Conservation (phyloP, 2,329 filamentous ascomycete species). For the Calonectria ilicicola region DNA sequence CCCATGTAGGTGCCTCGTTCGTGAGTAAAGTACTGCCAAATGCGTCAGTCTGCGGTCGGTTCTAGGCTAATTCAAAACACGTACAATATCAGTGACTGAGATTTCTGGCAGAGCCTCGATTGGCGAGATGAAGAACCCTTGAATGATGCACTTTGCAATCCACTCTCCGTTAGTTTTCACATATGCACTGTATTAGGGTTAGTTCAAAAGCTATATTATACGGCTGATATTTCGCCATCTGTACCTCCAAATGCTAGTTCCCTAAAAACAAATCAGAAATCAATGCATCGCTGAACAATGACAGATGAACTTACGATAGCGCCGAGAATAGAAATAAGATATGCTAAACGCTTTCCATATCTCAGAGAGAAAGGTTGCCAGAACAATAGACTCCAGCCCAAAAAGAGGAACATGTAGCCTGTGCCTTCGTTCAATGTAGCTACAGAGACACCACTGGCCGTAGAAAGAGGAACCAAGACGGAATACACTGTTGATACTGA, state of each 20-base stretch:
- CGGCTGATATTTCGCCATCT: rapidly evolving
- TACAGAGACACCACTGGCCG: conserved; percentile 47
- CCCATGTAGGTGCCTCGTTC: conserved; percentile 58
- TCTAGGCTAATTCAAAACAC: neutral
- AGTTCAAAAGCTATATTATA: rapidly evolving
- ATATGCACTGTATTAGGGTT: conserved; percentile 43
- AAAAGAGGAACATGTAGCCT: conserved; percentile 57
- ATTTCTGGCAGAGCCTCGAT: conserved; percentile 61
- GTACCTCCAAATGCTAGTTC: conserved; percentile 42
- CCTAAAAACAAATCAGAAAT: conserved; percentile 9
- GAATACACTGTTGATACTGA: conserved; percentile 54
- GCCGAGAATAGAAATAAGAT: conserved; percentile 51
- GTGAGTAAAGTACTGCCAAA: conserved; percentile 50
- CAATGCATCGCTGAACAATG: neutral
- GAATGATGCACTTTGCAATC: conserved; percentile 58
- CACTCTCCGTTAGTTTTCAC: conserved; percentile 55
- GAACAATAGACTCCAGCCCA: conserved; percentile 58
- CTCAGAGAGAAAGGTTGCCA: conserved; percentile 61
- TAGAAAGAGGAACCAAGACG: conserved; percentile 50
- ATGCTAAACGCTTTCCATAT: conserved; percentile 57
- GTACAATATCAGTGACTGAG: conserved; percentile 54
- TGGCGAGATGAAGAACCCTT: conserved; percentile 57
- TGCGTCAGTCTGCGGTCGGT: neutral
- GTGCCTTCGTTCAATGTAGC: conserved; percentile 54
- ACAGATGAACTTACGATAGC: conserved; percentile 37